Conservation (phyloP, 2,329 filamentous ascomycete genomes). For the Ophiostoma himal-ulmi region DNA sequence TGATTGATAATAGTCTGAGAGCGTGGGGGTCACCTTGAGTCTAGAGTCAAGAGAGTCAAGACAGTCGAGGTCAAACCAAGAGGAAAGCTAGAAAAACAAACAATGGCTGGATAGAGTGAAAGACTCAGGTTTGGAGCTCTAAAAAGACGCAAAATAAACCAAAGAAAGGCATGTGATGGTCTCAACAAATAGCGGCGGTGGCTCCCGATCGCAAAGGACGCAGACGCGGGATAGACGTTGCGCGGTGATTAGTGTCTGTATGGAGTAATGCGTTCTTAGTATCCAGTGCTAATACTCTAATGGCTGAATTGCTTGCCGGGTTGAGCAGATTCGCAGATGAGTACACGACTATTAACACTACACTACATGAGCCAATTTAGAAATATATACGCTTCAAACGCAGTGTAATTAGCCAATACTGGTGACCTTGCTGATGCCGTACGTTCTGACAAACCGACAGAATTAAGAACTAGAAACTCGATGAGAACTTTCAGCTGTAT, state of each 20-base stretch:
- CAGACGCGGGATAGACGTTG: background rate
- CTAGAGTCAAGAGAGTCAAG: background rate
- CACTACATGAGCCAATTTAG: too few species aligned
- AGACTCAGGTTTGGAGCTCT: background rate
- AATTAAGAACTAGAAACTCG: too few species aligned
- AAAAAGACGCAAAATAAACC: background rate
- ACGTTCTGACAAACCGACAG: too few species aligned
- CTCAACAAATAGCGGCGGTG: background rate
- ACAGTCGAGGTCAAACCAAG: background rate
- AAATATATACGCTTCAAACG: too few species aligned
- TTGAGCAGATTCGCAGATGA: too few species aligned
- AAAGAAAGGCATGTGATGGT: background rate
- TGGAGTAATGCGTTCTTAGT: background rate
- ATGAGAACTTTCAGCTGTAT: too few species aligned
- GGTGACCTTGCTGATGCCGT: too few species aligned
- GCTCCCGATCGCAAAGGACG: background rate
- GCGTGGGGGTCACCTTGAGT: background rate
- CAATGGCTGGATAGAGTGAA: background rate
- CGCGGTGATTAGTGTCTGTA: background rate
- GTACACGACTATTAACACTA: too few species aligned
- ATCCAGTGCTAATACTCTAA: too few species aligned
- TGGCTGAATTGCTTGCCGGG: too few species aligned
- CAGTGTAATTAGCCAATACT: too few species aligned
- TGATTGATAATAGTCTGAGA: background rate
- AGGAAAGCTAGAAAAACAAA: background rate